Percentiles rank a stretch among this genome's conserved stretches.
phyloP scores from a whole-genome alignment of 23 red algal genomes.

The Gracilaria domingensis region DNA sequence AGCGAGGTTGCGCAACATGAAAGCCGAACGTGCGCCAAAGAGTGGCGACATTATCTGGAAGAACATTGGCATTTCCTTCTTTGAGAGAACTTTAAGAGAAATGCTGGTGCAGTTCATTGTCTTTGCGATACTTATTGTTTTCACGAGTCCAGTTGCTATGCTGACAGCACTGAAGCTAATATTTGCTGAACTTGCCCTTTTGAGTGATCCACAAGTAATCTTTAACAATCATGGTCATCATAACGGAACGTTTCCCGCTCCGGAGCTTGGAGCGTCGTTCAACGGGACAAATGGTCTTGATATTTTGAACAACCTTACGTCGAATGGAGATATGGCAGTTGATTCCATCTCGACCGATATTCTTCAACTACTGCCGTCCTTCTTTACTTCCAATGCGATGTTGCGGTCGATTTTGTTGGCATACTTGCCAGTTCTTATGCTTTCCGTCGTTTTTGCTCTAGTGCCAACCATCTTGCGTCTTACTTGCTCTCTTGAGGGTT shows the following conservation, averaged over 20 bases:
- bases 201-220: constrained; percentile 71
- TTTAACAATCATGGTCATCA: constrained; percentile 45
- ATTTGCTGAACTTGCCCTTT: constrained; percentile 67
- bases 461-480: constrained; percentile 84
- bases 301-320: constrained; percentile 53
- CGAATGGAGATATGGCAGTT: constrained; percentile 38
- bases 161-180: constrained; percentile 80
- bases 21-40: constrained; percentile 84
- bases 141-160: constrained; percentile 86
- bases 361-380: constrained; percentile 64
- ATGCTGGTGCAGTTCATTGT: constrained; percentile 80
- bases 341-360: constrained; percentile 61
- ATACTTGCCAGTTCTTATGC: constrained; percentile 89
- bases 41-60: constrained; percentile 87
- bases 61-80: constrained; percentile 86
- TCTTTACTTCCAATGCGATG: constrained; percentile 68
- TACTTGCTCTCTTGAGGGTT: constrained; percentile 77
- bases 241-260: constrained; percentile 42
- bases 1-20: constrained; percentile 65
- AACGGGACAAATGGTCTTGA: constrained; percentile 36
- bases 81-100: constrained; percentile 76
- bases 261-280: constrained; percentile 41
- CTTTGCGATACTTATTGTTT: constrained; percentile 77
- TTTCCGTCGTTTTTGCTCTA: constrained; percentile 82
- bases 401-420: constrained; percentile 78